Evolutionary conservation across 2,329 filamentous ascomycete genomes (phyloP), one percentile per base, ranked within the genome.

Genomic region (Dissoconium aciculare): DNA sequence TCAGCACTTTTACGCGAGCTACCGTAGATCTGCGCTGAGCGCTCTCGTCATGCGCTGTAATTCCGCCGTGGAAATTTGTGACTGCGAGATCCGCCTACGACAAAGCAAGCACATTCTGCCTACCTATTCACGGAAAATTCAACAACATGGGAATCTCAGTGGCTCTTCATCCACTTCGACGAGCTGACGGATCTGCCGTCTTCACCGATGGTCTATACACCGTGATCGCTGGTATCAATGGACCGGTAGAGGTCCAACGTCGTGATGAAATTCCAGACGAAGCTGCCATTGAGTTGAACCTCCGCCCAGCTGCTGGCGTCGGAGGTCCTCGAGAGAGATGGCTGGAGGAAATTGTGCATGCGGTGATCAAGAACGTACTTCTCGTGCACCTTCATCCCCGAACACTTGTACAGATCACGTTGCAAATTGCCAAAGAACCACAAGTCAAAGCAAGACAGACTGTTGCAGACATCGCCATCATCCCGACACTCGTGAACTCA

Each of bases 261-360:
- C 74, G 82, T 47, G 87, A 98, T 52, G 83, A 95, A 55, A 72
- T 89, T 43, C 79, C 89, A 5, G 85, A 92, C 56, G 84, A 94
- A 60, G 83, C 87, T 15, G 72, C 78, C 29, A 66, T 98, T 42
- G 89, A 95, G 57, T 81, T 98, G 35, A 74, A 87, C 52, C 71
- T 98, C 41, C 74, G 89, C 53, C 87, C 87, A 28, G 77, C 79
- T 19, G 74, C 78, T 40, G 85, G 85, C 11, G 75, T 89, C 27
- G 83, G 80, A 62, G 61, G 57, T 25, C 57, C 60, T 5, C 51
- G 54, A 42, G 64, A 66, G 40, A 70, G 83, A 45, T 82, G 92
- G 56, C 71, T 92, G 14, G 85, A 94, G 58, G 72, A 69, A 2
- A 62, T 85, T 32, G 53, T 91, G 35, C 72, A 82, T 53, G 67